These are phyloP conservation scores for Antitrichia curtipendula DNA, from an alignment of 225 moss, liverwort and hornwort genomes.

Conservation along the genomic window DNA sequence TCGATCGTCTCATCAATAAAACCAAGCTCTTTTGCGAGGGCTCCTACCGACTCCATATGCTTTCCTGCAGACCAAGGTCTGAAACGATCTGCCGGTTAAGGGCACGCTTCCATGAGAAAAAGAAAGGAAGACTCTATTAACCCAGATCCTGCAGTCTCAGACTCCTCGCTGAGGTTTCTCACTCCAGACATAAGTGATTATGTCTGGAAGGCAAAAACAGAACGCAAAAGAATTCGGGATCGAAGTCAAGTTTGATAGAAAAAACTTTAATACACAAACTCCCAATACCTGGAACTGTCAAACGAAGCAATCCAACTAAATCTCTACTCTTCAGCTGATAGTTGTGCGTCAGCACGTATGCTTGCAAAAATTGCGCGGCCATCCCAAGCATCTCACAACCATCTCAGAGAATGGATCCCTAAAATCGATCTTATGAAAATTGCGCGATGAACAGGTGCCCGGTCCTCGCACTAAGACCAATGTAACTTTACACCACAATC, in stretches of 20 bases:
- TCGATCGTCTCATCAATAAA: constrained; percentile 48
- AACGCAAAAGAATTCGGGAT: not conserved
- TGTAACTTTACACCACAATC: not conserved
- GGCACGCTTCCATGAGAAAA: not conserved
- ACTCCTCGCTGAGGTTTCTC: not conserved
- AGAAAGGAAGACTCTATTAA: not conserved
- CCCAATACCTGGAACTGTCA: not conserved
- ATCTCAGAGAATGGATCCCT: not conserved
- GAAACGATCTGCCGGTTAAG: constrained; percentile 28
- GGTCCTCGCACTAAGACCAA: not conserved
- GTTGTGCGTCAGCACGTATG: not conserved
- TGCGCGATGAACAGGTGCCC: not conserved
- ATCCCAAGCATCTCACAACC: not conserved
- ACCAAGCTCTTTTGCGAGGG: constrained; percentile 75
- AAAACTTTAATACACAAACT: not conserved
- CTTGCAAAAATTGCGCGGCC: not conserved
- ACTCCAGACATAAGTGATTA: not conserved
- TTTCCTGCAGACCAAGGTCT: constrained; percentile 95
- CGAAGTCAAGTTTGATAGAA: not conserved
- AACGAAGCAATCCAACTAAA: not conserved
- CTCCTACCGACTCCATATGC: constrained; percentile 84
- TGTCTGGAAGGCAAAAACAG: not conserved
- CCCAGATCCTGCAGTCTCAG: not conserved
- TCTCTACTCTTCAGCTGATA: not conserved
- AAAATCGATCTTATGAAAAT: not conserved